Percentiles rank a stretch among this genome's conserved stretches.
These are phyloP conservation scores for Pseudozyma tsukubaensis DNA, from an alignment of 1,284 basidiomycete genomes.

Conservation along the genomic window DNA sequence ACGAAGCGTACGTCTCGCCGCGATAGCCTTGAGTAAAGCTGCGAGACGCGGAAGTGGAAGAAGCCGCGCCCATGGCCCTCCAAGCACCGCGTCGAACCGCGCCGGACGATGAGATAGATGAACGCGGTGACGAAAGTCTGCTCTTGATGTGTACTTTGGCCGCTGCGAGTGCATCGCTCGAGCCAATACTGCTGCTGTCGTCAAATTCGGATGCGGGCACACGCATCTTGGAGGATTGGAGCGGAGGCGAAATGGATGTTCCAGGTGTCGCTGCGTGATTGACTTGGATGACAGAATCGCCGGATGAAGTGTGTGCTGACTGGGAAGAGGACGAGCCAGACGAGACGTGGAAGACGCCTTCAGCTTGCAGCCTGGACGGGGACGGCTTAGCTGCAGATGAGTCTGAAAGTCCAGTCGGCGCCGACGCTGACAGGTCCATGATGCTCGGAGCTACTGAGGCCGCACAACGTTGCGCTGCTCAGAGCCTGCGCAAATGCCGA, in stretches of 20 bases:
- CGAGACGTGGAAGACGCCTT: conserved; percentile 17
- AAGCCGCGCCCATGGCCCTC: conserved; percentile 37
- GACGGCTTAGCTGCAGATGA: conserved; percentile 9
- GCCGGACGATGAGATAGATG: conserved; percentile 42
- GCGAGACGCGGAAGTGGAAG: conserved; percentile 27
- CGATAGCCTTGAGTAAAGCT: conserved; percentile 34
- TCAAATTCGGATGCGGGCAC: conserved; percentile 31
- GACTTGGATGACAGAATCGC: conserved; percentile 12
- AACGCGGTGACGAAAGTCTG: conserved; percentile 48
- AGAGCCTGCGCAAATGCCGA: not conserved
- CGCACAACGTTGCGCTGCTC: conserved; percentile 7
- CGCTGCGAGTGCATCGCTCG: conserved; percentile 25
- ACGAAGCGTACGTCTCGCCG: conserved; percentile 26
- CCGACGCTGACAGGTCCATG: conserved; percentile 18
- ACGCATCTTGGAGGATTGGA: conserved; percentile 28
- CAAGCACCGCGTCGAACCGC: conserved; percentile 47
- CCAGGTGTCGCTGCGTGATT: conserved; percentile 13
- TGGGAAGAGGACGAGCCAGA: conserved; percentile 33
- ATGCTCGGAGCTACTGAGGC: conserved; percentile 2
- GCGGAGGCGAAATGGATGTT: conserved; percentile 23
- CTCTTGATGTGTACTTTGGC: conserved; percentile 49
- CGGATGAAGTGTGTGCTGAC: conserved; percentile 28
- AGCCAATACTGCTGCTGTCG: conserved; percentile 45
- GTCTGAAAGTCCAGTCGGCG: conserved; percentile 11
- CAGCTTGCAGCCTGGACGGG: conserved; percentile 10